Evolutionary conservation across 441 rosid species (phyloP), one percentile per base, ranked within the genome.

Genomic region (Pelargonium myrrhifolium): DNA sequence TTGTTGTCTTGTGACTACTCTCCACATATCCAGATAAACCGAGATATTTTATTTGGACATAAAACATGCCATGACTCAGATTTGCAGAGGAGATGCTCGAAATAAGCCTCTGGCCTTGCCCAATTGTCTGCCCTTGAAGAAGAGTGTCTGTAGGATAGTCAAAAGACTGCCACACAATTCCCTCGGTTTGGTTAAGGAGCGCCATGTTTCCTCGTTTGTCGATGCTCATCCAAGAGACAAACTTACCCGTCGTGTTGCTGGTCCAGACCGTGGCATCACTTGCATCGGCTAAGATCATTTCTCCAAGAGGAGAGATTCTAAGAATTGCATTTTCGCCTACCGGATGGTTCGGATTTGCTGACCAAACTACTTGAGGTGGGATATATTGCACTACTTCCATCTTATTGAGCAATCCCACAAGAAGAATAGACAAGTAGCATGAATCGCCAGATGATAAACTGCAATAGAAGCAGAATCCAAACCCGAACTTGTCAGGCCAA

Each of bases 91-190:
- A 67, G 43, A 64, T 5, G 8, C 65, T 68, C 0, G 80, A 61
- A 4, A 15, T 21, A 21, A 80, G 20, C 0, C 6, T 66, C 21
- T 67, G 24, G 5, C 62, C 51, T 0, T 42, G n/a, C 35, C 1
- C 24, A 18, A 74, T 49, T 0, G 4, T 1, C 45, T 69, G 75
- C 39, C 37, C 51, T 1, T 53, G 65, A 1, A 80, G 49, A 70
- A 79, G 69, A 10, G 69, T 61, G 51, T 72, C 74, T 1, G 72
- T 62, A 14, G 73, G 80, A 21, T 66, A 11, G 62, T 67, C 37
- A 9, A 67, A 72, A 12, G 77, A 74, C 42, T 62, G 49, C 80
- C 72, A 65, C 15, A 51, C 9, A 0, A 20, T 51, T 51, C 9
- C 58, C 2, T 51, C 17, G 18, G 21, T 51, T 51, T 51, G 58